Conservation (phyloP, 2,329 filamentous ascomycete species). For the Exophiala alcalophila region DNA sequence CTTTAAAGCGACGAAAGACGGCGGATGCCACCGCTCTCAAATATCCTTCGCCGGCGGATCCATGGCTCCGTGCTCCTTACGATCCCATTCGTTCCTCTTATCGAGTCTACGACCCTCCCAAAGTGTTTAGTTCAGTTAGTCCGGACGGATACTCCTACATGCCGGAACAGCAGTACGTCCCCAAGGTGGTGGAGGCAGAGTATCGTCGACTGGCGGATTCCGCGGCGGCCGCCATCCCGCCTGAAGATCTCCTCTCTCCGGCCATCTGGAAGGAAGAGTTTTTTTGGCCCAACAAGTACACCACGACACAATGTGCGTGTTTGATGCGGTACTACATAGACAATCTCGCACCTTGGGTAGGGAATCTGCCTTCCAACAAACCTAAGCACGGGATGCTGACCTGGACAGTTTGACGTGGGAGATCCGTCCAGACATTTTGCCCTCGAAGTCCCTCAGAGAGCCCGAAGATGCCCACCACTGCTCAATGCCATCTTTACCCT, state of each 20-base stretch:
- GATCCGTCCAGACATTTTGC: slow-evolving; percentile 29
- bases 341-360: slow-evolving; percentile 29
- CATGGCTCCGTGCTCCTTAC: slow-evolving; percentile 16
- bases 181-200: slow-evolving; percentile 28
- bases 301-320: slow-evolving; percentile 30
- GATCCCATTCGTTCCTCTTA: slow-evolving; percentile 25
- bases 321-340: slow-evolving; percentile 32
- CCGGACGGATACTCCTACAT: slow-evolving; percentile 17
- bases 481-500: slow-evolving; percentile 31
- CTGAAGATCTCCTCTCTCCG: slow-evolving; percentile 25
- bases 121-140: slow-evolving; percentile 12
- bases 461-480: slow-evolving; percentile 27
- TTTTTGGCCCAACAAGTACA: slow-evolving; percentile 30
- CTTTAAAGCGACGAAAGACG: slow-evolving; percentile 22
- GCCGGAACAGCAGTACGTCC: slow-evolving; percentile 22
- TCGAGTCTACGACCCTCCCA: slow-evolving; percentile 20
- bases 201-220: slow-evolving; percentile 28
- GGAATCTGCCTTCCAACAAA: not conserved
- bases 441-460: slow-evolving; percentile 27
- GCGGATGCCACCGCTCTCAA: slow-evolving; percentile 7
- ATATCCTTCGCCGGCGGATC: slow-evolving; percentile 9
- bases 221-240: slow-evolving; percentile 26
- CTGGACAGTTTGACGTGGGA: slow-evolving; percentile 28
- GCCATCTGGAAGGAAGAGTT: slow-evolving; percentile 29
- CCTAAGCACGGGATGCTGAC: slow-evolving; percentile 9